Evolutionary conservation across 2,329 filamentous ascomycete species (phyloP).

Genomic region (Curvularia verruculosa): DNA sequence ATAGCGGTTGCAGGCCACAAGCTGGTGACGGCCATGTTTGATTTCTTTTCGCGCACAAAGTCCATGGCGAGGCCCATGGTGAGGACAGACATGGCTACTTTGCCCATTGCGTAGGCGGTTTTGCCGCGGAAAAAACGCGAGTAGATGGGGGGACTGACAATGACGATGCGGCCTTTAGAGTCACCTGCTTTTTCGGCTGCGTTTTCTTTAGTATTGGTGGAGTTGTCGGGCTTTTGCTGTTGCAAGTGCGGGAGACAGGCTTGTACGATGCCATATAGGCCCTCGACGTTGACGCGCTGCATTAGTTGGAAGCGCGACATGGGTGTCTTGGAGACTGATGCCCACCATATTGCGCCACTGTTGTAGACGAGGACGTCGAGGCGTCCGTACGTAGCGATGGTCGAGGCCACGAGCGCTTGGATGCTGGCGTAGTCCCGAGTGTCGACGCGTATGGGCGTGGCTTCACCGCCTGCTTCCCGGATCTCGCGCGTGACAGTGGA

Average conservation of each 20-base stretch:
- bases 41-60: slow-evolving; percentile 68
- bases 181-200: slow-evolving; percentile 47
- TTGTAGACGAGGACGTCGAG: slow-evolving; percentile 83
- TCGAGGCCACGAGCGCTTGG: slow-evolving; percentile 63
- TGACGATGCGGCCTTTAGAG: slow-evolving; percentile 70
- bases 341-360: slow-evolving; percentile 85
- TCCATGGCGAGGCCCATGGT: slow-evolving; percentile 86
- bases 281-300: slow-evolving; percentile 62
- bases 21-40: slow-evolving; percentile 76
- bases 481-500: slow-evolving; percentile 81
- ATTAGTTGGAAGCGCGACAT: slow-evolving; percentile 73
- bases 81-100: slow-evolving; percentile 81
- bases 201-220: background rate
- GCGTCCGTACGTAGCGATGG: slow-evolving; percentile 63
- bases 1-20: slow-evolving; percentile 84
- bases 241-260: slow-evolving; percentile 70
- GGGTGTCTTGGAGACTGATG: slow-evolving; percentile 73
- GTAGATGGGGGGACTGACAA: slow-evolving; percentile 85
- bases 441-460: slow-evolving; percentile 72
- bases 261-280: slow-evolving; percentile 75
- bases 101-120: slow-evolving; percentile 79
- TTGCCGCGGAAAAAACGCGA: slow-evolving; percentile 84
- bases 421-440: slow-evolving; percentile 69
- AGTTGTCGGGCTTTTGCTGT: slow-evolving; percentile 40
- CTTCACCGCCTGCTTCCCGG: slow-evolving; percentile 65